Percentiles rank a stretch among this genome's conserved stretches.
Conservation (phyloP, 148 eudicot genomes). For the Chenopodium berlandieri region DNA sequence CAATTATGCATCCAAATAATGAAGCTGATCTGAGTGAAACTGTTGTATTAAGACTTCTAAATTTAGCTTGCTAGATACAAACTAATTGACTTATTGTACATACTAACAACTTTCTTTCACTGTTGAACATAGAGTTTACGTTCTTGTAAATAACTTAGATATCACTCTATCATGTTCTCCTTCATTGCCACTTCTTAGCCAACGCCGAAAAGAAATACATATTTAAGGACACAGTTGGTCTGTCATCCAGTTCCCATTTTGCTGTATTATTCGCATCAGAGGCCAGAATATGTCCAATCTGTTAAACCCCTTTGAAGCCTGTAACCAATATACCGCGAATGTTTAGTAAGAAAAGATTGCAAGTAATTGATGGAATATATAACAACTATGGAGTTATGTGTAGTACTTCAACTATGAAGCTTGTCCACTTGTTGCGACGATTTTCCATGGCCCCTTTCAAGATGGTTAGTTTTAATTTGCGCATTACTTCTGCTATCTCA, state of each 20-base stretch:
- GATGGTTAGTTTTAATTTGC: conserved; percentile 56
- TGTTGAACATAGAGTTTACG: too few species aligned
- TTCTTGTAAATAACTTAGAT: too few species aligned
- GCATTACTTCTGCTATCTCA: conserved; percentile 73
- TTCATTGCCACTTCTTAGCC: too few species aligned
- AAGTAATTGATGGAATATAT: neutral
- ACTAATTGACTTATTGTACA: too few species aligned
- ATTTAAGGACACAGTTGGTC: conserved; percentile 17
- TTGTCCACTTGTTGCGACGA: conserved; percentile 51
- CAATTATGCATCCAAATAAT: too few species aligned
- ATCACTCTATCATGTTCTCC: too few species aligned
- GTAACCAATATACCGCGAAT: conserved; percentile 11
- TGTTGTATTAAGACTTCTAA: too few species aligned
- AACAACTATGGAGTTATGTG: neutral
- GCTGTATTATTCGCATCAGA: conserved; percentile 64
- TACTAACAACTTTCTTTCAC: too few species aligned
- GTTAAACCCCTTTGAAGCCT: conserved; percentile 62
- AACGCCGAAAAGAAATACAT: too few species aligned
- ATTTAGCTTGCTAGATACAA: too few species aligned
- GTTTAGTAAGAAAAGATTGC: neutral
- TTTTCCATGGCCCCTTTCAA: conserved; percentile 65
- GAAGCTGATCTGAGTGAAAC: too few species aligned
- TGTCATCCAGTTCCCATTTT: conserved; percentile 29
- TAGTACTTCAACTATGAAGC: conserved; percentile 66
- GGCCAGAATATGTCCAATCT: conserved; percentile 86